Base-by-base conservation (phyloP, 139 green algal species). In the Asterochloris sp. region DNA sequence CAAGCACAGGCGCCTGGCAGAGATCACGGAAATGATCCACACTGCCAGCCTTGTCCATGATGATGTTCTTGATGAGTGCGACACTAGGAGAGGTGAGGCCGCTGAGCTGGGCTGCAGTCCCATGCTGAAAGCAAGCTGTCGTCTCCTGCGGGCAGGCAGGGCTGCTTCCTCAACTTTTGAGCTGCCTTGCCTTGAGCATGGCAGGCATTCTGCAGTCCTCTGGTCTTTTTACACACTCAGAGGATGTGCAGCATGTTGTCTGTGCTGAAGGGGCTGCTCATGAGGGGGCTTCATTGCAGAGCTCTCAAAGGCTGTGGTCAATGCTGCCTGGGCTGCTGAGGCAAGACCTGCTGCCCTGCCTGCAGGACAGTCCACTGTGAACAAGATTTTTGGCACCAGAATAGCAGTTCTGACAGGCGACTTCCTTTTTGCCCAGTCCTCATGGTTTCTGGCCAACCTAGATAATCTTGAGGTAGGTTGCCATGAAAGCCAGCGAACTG, bases 1-100 rank as follows among this genome's bases (percentile, higher is more conserved):
- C 13, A 86, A 92, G 81, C 97, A 99, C 67, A 89, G 93, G 66
- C 79, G 95, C 27, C 89, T 99, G 27, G 97, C 97, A 23, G 95
- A 99, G 81, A 99, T 99, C 66, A 98, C 91, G 0, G 97, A 99
- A 85, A 99, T 99, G 97, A 98, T 99, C 84, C 97, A 99, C 92
- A 99, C 96, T 10, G 97, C 97, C 62, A 95, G 88, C 83, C 85
- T 99, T 62, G 96, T 99, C 38, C 97, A 99, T 86, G 97, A 99
- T 83, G 97, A 99, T 80, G 97, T 99, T 73, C 86, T 99, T 67
- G 97, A 99, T 84, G 96, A 99, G 61, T 98, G 95, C 85, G 82
- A 91, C 78, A 85, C 93, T 0, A 88, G 97, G 0, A 86, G 97
- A 90, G 96, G 96, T 96, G 82, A 62, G 80, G n/a, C 16, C 38